Evolutionary conservation across 2,329 filamentous ascomycete genomes (phyloP), one percentile per base, ranked within the genome.

Genomic region (Rutstroemia sp.): DNA sequence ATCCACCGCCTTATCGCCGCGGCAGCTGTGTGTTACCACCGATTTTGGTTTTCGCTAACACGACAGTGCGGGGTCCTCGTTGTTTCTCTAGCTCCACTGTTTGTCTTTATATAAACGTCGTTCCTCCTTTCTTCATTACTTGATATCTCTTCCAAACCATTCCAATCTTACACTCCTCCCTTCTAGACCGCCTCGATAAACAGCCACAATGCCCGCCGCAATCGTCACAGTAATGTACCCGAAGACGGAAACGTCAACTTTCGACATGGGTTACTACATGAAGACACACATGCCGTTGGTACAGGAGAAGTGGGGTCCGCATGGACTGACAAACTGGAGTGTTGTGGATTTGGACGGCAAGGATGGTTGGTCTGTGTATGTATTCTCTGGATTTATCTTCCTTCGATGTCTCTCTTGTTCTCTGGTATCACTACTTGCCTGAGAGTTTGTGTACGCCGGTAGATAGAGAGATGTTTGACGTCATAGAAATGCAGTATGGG

Each of bases 231-330:
- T 55, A n/a, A n/a, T 55, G 5, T 55, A 50, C 12, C 46, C 46
- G 17, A 55, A 55, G 23, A 50, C 52, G 17, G 45, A 30, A 42
- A 50, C 36, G 14, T 55, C 52, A 5, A 55, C 52, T 30, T 55
- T 55, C 46, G 46, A 55, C 9, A 21, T 50, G 14, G 36, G 42
- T 14, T 50, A 55, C 19, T 47, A 45, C 19, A 40, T 42, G 40
- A 56, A 52, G 48, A 51, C 7, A 30, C 54, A 56, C 9, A 51
- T 56, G 30, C 54, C 54, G 9, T 36, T 56, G 4, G 54, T 39
- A 5, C 19, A 56, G 6, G 34, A 52, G 48, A 56, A 36, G 27
- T 51, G 54, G 54, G 21, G 19, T 5, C 8, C 54, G 12, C 7
- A 30, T 12, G 54, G 54, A 17, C 6, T 56, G 48, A 36, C 21